Evolutionary conservation across 148 eudicot species (phyloP).

Genomic region (Gaultheria prostrata): DNA sequence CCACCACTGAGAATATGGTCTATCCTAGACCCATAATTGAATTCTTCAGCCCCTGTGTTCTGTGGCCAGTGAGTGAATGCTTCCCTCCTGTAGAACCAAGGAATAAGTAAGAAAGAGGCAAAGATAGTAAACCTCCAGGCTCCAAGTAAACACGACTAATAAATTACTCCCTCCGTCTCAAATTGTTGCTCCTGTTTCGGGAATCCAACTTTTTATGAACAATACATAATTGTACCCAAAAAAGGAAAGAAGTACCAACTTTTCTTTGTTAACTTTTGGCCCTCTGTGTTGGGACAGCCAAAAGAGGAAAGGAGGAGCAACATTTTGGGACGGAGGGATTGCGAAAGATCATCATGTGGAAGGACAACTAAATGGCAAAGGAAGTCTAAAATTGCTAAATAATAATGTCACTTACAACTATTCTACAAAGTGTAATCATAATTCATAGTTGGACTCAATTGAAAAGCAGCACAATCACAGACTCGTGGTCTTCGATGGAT

Average conservation of each 20-base stretch:
- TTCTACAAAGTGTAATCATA: background rate
- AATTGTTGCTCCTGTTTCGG: no score
- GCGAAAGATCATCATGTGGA: background rate
- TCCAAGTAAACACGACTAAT: background rate
- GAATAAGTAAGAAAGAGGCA: background rate
- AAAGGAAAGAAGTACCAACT: no score
- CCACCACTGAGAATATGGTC: conserved; percentile 89
- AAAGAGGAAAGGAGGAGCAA: no score
- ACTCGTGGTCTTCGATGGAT: background rate
- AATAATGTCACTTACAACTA: background rate
- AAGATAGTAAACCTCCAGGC: background rate
- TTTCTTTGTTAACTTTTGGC: no score
- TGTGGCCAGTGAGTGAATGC: conserved; percentile 92
- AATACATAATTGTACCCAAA: no score
- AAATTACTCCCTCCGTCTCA: background rate
- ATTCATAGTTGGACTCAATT: background rate
- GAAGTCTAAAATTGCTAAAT: background rate
- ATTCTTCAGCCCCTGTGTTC: conserved; percentile 85
- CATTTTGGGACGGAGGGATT: no score
- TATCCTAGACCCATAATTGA: conserved; percentile 90
- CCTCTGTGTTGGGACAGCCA: no score
- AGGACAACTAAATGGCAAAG: background rate
- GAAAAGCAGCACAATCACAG: conserved; percentile 2
- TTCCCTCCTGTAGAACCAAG: conserved; percentile 52
- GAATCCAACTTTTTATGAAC: no score